Conservation (phyloP, 2,329 filamentous ascomycete species). For the Furcasterigmium furcatum region DNA sequence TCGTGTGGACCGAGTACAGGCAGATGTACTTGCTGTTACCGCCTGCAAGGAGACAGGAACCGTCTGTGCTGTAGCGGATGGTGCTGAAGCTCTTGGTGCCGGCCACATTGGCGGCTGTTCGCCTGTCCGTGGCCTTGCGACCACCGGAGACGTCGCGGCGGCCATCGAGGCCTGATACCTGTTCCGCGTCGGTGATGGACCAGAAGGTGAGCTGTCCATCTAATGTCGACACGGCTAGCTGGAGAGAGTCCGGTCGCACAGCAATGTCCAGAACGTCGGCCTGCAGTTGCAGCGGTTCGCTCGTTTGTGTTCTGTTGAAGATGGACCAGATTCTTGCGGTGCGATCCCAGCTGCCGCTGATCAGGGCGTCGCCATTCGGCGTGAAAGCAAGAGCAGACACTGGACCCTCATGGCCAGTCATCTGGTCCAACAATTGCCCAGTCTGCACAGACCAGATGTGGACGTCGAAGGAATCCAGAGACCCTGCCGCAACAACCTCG, state of each 20-base stretch:
- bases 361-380: conserved; percentile 76
- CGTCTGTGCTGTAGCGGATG: conserved; percentile 89
- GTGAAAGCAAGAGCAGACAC: conserved; percentile 87
- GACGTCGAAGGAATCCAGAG: conserved; percentile 92
- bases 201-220: conserved; percentile 96
- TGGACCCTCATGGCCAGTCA: conserved; percentile 91
- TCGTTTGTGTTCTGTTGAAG: conserved; percentile 90
- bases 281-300: conserved; percentile 88
- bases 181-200: conserved; percentile 83
- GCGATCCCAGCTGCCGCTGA: conserved; percentile 95
- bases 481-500: conserved; percentile 93
- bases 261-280: conserved; percentile 86
- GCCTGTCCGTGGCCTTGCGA: conserved; percentile 80
- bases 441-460: conserved; percentile 99
- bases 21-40: conserved; percentile 99
- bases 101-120: conserved; percentile 85
- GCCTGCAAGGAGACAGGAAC: conserved; percentile 82
- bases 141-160: conserved; percentile 91
- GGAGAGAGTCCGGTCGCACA: conserved; percentile 84
- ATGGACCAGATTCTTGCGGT: conserved; percentile 96
- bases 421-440: conserved; percentile 85
- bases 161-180: conserved; percentile 83
- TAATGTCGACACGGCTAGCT: conserved; percentile 86
- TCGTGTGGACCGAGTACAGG: conserved; percentile 89
- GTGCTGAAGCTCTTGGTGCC: conserved; percentile 89